Base-by-base conservation (phyloP, 345 rosid species). In the Eucalyptus polyanthemos region DNA sequence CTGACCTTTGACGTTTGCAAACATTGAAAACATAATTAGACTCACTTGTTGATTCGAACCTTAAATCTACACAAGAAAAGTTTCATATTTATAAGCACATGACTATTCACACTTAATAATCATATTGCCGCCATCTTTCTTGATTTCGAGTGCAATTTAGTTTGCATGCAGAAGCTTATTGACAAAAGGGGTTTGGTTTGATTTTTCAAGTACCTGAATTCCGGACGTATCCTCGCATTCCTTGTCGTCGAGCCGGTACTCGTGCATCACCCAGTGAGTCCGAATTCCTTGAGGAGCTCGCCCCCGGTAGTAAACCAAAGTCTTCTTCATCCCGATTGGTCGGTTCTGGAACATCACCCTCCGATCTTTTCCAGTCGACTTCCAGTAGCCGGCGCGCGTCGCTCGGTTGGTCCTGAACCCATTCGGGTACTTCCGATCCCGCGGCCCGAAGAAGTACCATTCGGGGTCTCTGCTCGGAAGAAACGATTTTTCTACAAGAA, bases 261-360 rank as follows among this genome's bases (percentile, higher is more conserved):
- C 99, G 87, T 97, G 99, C 99, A 97, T 97, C 4, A 97, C 98
- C 99, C 99, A 97, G 50, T 97, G 97, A 3, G 98, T 97, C 89
- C 99, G 90, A 4, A 95, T 91, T 19, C 99, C 99, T 49, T 97
- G 99, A 47, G 99, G 99, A 88, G 99, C 99, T 85, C 99, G 93
- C 17, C 99, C 99, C 88, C 92, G 87, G 91, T 97, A 97, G 88
- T 97, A 97, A 89, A 97, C 99, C 94, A 97, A 91, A 1, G 99
- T 97, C 91, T 97, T 97, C 94, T 97, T 97, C 99, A 97, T 97
- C 21, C 99, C 99, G 54, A 97, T 96, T 6, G 97, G 93, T 91
- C 96, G 94, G 54, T 93, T 96, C 62, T 95, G 99, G 80, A 87
- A 91, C 49, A 80, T 92, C 21, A 97, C 99, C 89, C 94, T 94